Evolutionary conservation across 371 early-diverging fungal species (phyloP).

Genomic region (Apophysomyces trapeziformis): DNA sequence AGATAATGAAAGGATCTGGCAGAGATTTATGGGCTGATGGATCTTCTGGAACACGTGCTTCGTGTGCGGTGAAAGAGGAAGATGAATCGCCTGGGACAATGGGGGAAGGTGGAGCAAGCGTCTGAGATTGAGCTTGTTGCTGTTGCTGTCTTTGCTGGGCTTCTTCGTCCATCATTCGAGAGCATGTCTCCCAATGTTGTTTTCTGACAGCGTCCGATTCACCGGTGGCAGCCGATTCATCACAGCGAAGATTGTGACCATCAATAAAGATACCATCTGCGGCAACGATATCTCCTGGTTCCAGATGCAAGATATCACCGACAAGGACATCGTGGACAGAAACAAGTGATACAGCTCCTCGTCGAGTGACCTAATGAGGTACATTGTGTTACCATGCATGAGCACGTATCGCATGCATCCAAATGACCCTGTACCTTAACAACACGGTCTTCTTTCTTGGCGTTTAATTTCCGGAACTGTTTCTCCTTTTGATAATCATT

Average conservation of each 20-base stretch:
- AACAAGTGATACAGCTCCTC: constrained; percentile 75
- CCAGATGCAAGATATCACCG: constrained; percentile 88
- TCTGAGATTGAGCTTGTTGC: too few relatives aligned
- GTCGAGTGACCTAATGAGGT: constrained; percentile 66
- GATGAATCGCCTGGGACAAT: too few relatives aligned
- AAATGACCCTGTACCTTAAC: constrained; percentile 58
- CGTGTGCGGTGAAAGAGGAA: too few relatives aligned
- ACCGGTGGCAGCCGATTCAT: constrained; percentile 92
- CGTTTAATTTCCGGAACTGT: constrained; percentile 83
- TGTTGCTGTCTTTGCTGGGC: constrained; percentile 1
- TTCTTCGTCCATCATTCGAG: constrained; percentile 12
- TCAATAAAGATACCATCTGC: constrained; percentile 87
- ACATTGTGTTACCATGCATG: constrained; percentile 16
- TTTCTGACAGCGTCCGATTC: constrained; percentile 84
- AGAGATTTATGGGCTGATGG: constrained; percentile 18
- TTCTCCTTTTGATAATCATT: constrained; percentile 89
- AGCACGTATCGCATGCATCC: constrained; percentile 16
- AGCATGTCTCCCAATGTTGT: constrained; percentile 43
- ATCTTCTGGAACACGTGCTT: too few relatives aligned
- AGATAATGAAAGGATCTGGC: constrained; percentile 74
- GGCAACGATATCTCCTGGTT: constrained; percentile 92
- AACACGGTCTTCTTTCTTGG: constrained; percentile 81
- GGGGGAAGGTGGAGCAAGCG: too few relatives aligned
- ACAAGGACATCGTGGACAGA: constrained; percentile 86
- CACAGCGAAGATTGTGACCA: constrained; percentile 87